Evolutionary conservation across 306 rosid genomes (phyloP).

Genomic region (Luffa acutangula): DNA sequence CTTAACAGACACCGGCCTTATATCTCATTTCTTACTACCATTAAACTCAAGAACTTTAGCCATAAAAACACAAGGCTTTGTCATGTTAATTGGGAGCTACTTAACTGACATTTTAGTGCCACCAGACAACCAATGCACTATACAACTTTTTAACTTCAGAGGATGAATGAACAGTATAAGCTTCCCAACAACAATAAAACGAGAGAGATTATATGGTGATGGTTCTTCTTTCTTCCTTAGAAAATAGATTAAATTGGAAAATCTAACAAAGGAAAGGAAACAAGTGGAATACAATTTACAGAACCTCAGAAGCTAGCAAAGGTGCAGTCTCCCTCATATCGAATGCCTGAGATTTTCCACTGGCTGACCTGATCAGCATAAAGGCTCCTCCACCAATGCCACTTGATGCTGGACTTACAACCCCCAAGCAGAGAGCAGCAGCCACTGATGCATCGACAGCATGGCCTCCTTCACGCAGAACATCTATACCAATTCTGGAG

Average conservation of each 20-base stretch:
- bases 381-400: constrained; percentile 88
- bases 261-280: not conserved
- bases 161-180: not conserved
- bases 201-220: not conserved
- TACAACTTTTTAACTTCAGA: not conserved
- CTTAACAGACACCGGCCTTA: not conserved
- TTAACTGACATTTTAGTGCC: not conserved
- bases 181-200: not conserved
- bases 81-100: not conserved
- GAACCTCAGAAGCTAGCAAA: constrained; percentile 50
- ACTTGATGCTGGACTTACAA: constrained; percentile 79
- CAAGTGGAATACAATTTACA: constrained; percentile 1
- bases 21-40: not conserved
- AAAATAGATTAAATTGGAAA: not conserved
- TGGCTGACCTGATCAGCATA: constrained; percentile 44
- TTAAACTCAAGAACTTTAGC: not conserved
- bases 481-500: constrained; percentile 48
- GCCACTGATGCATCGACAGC: constrained; percentile 82
- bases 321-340: constrained; percentile 94
- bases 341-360: constrained; percentile 38
- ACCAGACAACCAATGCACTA: not conserved
- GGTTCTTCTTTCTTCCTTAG: not conserved
- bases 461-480: constrained; percentile 59
- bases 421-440: constrained; percentile 69
- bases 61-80: not conserved